A percentile compares a stretch with the other conserved stretches of the same genome.
phyloP scores from a whole-genome alignment of 805 yeast species.

The Komagataella ulmi region DNA sequence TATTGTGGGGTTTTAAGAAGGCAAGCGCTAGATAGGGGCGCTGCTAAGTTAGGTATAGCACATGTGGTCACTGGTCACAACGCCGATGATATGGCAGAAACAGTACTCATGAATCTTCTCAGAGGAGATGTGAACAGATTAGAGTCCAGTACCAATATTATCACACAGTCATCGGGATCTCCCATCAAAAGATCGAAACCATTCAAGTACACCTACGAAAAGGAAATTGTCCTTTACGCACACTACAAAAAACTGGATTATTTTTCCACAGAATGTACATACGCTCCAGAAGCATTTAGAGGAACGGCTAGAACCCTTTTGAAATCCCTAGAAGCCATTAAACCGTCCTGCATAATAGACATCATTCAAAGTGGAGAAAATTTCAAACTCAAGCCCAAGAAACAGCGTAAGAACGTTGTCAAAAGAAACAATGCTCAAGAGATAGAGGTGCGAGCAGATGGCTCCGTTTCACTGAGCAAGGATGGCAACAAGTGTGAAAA shows the following conservation, averaged over 20 bases:
- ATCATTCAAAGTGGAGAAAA: slow-evolving; percentile 91
- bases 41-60: slow-evolving; percentile 66
- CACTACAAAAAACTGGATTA: slow-evolving; percentile 92
- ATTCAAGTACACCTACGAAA: slow-evolving; percentile 89
- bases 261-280: slow-evolving; percentile 93
- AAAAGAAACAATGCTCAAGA: slow-evolving; percentile 21
- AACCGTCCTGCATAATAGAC: slow-evolving; percentile 91
- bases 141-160: slow-evolving; percentile 75
- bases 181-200: slow-evolving; percentile 94
- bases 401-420: slow-evolving; percentile 23
- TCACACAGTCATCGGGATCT: slow-evolving; percentile 73
- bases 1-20: slow-evolving; percentile 96
- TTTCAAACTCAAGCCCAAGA: slow-evolving; percentile 49
- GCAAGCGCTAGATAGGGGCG: slow-evolving; percentile 95
- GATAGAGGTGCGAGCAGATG: slow-evolving; percentile 44
- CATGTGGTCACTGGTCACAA: slow-evolving; percentile 98
- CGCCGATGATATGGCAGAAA: slow-evolving; percentile 99
- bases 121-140: slow-evolving; percentile 95
- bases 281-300: slow-evolving; percentile 97
- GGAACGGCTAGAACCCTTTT: slow-evolving; percentile 92
- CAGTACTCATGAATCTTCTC: slow-evolving; percentile 85
- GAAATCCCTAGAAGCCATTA: slow-evolving; percentile 77
- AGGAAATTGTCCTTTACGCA: slow-evolving; percentile 94
- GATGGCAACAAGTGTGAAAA: slow-evolving; percentile 73
- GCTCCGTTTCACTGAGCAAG: slow-evolving; percentile 35